Conservation (phyloP, 768 basidiomycete species). For the Xerocomellus chrysenteron region DNA sequence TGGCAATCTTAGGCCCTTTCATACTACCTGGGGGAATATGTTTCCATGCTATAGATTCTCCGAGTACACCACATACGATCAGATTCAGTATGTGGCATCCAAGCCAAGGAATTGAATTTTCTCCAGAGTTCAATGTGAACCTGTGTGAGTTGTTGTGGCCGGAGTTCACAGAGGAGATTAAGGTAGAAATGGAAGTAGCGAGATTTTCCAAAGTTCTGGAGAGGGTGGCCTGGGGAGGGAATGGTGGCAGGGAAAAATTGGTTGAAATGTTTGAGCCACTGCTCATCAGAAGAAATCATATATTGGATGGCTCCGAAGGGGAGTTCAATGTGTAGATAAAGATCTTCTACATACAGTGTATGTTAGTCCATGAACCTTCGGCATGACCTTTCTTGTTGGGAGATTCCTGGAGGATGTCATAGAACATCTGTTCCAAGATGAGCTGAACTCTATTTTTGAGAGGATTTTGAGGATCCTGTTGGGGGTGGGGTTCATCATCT, state of each 20-base stretch:
- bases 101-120: neutral
- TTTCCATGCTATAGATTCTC: neutral
- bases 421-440: constrained; percentile 1
- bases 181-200: neutral
- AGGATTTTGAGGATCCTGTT: neutral
- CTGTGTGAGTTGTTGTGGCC: too few relatives aligned
- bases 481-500: neutral
- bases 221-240: neutral
- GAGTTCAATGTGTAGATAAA: neutral
- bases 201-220: neutral
- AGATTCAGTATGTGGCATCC: neutral
- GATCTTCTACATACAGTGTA: neutral
- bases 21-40: too few relatives aligned
- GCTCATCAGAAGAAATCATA: neutral
- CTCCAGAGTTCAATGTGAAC: neutral
- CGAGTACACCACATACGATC: constrained; percentile 1
- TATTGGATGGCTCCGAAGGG: neutral
- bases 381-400: neutral
- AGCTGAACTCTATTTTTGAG: neutral
- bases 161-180: neutral
- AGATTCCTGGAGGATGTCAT: neutral
- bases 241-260: neutral
- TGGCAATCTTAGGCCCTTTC: neutral
- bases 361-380: constrained; percentile 2
- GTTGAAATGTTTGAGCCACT: neutral